Evolutionary conservation across 2,329 filamentous ascomycete genomes (phyloP).

Genomic region (Aspergillus felis): DNA sequence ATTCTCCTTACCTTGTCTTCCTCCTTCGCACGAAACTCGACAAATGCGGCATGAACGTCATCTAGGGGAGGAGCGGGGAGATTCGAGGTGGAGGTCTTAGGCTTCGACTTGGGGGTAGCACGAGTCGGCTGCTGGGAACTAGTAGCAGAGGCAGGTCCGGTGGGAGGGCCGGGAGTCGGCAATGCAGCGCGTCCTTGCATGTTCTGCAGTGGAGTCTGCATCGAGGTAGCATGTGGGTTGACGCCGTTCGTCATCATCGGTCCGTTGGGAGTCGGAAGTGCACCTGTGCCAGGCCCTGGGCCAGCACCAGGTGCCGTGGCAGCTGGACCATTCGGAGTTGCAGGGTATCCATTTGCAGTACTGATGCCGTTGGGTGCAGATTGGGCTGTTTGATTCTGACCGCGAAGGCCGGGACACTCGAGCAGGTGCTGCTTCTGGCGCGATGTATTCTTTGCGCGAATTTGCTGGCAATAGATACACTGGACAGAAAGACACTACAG

Average conservation of each 20-base stretch:
- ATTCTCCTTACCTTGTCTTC: conserved; percentile 40
- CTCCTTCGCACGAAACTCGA: conserved; percentile 46
- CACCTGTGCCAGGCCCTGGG: conserved; percentile 25
- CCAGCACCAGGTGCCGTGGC: conserved; percentile 30
- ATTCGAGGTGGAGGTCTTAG: conserved; percentile 36
- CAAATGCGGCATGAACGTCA: conserved; percentile 48
- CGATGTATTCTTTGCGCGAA: conserved; percentile 51
- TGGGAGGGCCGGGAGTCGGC: conserved; percentile 34
- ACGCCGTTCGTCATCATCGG: conserved; percentile 44
- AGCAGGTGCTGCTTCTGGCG: conserved; percentile 51
- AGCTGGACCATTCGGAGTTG: conserved; percentile 38
- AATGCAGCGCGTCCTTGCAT: conserved; percentile 39
- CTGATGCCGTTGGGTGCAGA: conserved; percentile 38
- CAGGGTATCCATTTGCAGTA: conserved; percentile 41
- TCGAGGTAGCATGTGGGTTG: conserved; percentile 40
- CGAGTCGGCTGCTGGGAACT: conserved; percentile 31
- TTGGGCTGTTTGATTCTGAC: conserved; percentile 36
- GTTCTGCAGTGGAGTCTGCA: conserved; percentile 40
- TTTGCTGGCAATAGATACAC: conserved; percentile 52
- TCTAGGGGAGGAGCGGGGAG: conserved; percentile 46
- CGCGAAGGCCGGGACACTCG: conserved; percentile 47
- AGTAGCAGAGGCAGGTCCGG: conserved; percentile 27
- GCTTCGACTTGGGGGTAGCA: conserved; percentile 36
- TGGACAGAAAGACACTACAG: conserved; percentile 49
- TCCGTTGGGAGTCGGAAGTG: conserved; percentile 41